phyloP scores from a whole-genome alignment of 768 basidiomycete genomes.

The Termitomyces eurrhizus region DNA sequence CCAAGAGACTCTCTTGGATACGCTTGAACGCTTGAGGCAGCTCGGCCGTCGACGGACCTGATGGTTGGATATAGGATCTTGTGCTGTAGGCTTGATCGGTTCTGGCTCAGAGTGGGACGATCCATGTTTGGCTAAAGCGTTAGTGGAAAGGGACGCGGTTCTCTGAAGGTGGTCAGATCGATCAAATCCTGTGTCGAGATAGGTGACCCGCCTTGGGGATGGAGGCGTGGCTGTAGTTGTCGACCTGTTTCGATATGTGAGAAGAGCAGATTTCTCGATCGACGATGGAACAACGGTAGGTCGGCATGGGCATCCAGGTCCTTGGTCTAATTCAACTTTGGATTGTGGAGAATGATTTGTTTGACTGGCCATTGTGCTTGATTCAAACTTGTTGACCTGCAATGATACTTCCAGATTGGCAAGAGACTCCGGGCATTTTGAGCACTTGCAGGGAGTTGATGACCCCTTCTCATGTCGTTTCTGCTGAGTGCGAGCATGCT shows the following conservation, averaged over 20 bases:
- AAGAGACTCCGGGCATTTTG: constrained; percentile 20
- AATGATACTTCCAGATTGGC: neutral
- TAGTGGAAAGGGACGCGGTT: constrained; percentile 10
- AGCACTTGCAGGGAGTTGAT: constrained; percentile 18
- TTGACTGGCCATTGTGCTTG: neutral
- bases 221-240: neutral
- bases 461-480: constrained; percentile 8
- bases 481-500: constrained; percentile 37
- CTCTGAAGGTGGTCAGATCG: constrained; percentile 19
- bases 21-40: constrained; percentile 56
- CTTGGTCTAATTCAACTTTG: constrained; percentile 10
- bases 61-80: constrained; percentile 15
- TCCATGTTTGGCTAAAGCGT: neutral
- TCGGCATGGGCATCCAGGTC: constrained; percentile 11
- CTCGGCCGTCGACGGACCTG: constrained; percentile 50
- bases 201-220: constrained; percentile 22
- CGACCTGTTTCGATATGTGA: constrained; percentile 9
- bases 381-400: constrained; percentile 7
- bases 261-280: constrained; percentile 6
- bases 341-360: neutral
- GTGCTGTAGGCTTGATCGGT: neutral
- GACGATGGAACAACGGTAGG: neutral
- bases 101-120: neutral
- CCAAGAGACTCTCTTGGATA: constrained; percentile 70
- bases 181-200: constrained; percentile 18